Evolutionary conservation across 345 rosid genomes (phyloP).

Genomic region (Murraya paniculata): DNA sequence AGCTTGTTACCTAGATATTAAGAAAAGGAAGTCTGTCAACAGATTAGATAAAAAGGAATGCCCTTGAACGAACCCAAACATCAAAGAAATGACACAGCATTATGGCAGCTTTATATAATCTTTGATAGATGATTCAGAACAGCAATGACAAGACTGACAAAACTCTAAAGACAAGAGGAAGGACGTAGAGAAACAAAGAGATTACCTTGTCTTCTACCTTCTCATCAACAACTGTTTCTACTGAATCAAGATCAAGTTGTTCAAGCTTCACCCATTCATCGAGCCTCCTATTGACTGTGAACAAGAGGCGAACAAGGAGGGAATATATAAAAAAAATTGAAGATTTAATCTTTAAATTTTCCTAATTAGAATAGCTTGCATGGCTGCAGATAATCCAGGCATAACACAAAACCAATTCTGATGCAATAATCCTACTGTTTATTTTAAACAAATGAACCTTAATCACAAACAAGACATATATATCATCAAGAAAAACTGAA

Average conservation of each 20-base stretch:
- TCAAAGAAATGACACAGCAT: not conserved
- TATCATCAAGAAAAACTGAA: not conserved
- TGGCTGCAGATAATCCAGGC: not conserved
- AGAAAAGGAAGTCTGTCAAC: constrained; percentile 3
- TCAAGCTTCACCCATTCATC: constrained; percentile 98
- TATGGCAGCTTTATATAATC: not conserved
- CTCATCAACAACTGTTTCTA: constrained; percentile 89
- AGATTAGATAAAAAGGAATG: not conserved
- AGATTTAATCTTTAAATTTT: not conserved
- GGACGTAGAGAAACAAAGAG: not conserved
- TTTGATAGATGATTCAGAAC: not conserved
- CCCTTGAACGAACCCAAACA: not conserved
- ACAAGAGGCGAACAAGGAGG: not conserved
- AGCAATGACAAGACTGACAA: not conserved
- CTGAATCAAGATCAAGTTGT: constrained; percentile 86
- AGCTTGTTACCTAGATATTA: constrained; percentile 67
- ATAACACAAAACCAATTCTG: not conserved
- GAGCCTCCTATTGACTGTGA: constrained; percentile 88
- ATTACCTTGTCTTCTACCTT: constrained; percentile 96
- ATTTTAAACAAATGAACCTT: not conserved
- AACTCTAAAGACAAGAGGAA: not conserved
- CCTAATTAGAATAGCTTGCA: not conserved
- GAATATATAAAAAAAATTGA: not conserved
- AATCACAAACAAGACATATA: not conserved
- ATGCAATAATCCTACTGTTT: not conserved